Base-by-base conservation (phyloP, 768 basidiomycete genomes). In the Suillus subluteus region DNA sequence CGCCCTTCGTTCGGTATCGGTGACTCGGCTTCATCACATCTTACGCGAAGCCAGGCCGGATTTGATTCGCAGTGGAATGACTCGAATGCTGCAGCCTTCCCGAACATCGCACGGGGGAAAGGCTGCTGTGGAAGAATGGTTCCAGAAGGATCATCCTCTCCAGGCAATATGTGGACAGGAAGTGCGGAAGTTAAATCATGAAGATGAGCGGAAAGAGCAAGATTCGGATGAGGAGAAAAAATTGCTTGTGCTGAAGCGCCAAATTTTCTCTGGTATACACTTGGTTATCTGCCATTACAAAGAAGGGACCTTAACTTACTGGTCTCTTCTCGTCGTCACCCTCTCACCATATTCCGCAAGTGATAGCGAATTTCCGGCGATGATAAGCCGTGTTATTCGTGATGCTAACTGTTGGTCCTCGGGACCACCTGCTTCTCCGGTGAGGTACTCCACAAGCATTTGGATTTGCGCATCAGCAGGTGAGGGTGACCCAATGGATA, bases 51-150 rank as follows among this genome's bases (percentile, higher is more conserved):
- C 82, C 95, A 98, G 48, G 87, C 86, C 18, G 98, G 98, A 73
- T 99, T 99, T 12, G 95, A 96, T 79, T 92, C 91, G 71, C 89
- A 89, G 26, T 80, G 78, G 74, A 98, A 93, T 6, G 87, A 84
- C 35, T 86, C 80, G 64, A 85, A 87, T 40, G 80, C 81, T 65
- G 85, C 82, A 65, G 79, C 76, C 38, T 82, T 80, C 65, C 94
- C 88, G 68, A 99, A 91, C 91, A 99, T 96, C 7, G 94, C 91
- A 40, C 90, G 87, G 58, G 98, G 98, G 70, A 99, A 85, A 0
- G 94, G 85, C 73, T 98, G 98, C 75, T 99, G 98, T 4, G 98
- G 98, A 70, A 99, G 81, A 46, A 96, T 95, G 0, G 86, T 85
- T 0, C 94, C 95, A 16, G 95, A 87, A 3, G 97, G 98, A 77